These are phyloP conservation scores for Candida pseudocylindracea DNA, from an alignment of 1,139 yeast genomes.

Conservation along the genomic window DNA sequence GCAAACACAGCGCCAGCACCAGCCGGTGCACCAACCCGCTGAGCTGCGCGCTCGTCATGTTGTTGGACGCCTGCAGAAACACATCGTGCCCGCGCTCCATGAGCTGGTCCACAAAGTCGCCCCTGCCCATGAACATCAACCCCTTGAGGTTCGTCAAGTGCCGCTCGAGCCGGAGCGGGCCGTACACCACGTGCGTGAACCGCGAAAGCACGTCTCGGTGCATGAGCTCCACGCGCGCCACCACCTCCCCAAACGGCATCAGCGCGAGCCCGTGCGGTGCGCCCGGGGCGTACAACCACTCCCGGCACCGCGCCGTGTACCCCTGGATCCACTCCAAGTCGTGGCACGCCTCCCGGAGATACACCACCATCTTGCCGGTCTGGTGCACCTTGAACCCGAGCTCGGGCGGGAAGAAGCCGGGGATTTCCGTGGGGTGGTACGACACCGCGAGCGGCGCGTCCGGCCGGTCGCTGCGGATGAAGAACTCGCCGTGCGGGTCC, in stretches of 20 bases:
- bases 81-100: slow-evolving; percentile 30
- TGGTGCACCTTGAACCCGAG: slow-evolving; percentile 39
- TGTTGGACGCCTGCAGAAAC: slow-evolving; percentile 7
- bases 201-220: slow-evolving; percentile 34
- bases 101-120: slow-evolving; percentile 55
- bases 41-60: no score
- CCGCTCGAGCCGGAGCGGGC: slow-evolving; percentile 23
- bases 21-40: no score
- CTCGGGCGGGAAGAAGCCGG: slow-evolving; percentile 20
- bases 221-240: slow-evolving; percentile 19
- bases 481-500: slow-evolving; percentile 39
- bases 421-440: slow-evolving; percentile 21
- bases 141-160: slow-evolving; percentile 43
- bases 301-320: slow-evolving; percentile 15
- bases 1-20: no score
- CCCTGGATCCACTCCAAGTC: slow-evolving; percentile 36
- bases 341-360: slow-evolving; percentile 36
- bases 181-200: slow-evolving; percentile 26
- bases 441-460: slow-evolving; percentile 13
- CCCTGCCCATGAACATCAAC: slow-evolving; percentile 47
- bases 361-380: slow-evolving; percentile 60
- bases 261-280: slow-evolving; percentile 11
- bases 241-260: slow-evolving; percentile 10
- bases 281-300: slow-evolving; percentile 7
- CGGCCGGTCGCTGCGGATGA: slow-evolving; percentile 20